Base-by-base conservation (phyloP, 371 early-diverging fungal genomes). In the Syncephalastrum monosporum region DNA sequence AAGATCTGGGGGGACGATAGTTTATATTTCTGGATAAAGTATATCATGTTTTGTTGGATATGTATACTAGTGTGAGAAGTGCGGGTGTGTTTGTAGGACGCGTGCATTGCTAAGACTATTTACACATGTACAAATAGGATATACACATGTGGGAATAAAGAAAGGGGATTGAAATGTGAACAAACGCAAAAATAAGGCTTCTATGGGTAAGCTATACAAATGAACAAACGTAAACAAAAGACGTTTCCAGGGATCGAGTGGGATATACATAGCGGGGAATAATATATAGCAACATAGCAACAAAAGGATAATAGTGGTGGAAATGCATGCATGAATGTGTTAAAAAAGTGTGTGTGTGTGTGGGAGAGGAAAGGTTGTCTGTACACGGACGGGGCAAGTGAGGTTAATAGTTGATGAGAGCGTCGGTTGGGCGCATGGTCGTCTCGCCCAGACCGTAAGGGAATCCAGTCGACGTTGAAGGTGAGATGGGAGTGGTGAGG, bases 401-500 rank as follows among this genome's bases (percentile, higher is more conserved):
- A 46, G 33, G 55, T 56, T 54, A 63, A 24, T 57, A 57, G 45
- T 63, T 53, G 53, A 63, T 63, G 27, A 63, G 54, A 27, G 63
- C 63, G 43, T 63, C 63, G 13, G 63, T 63, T 5, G 63, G 63
- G 33, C 58, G 57, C 52, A 61, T 61, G 24, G 61, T 61, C 4
- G 59, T 52, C 19, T 44, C 59, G 41, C 53, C 46, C 15, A 24
- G 42, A 16, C 14, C 45, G 33, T 43, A 53, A 54, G 49, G 43
- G 47, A 19, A 44, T 48, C 42, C 53, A 17, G 55, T 57, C 53
- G 55, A 57, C 23, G 55, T 47, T 44, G 25, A 21, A 14, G 53
- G 42, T 27, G 59, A 46, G 42, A 55, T 44, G 27, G 33, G 16
- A n/a, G 50, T 29, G 27, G 50, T 50, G 4, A 33, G 38, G 12